Evolutionary conservation across 2,329 filamentous ascomycete species (phyloP), one percentile per base, ranked within the genome.

Genomic region (Hypoxylon sp.): DNA sequence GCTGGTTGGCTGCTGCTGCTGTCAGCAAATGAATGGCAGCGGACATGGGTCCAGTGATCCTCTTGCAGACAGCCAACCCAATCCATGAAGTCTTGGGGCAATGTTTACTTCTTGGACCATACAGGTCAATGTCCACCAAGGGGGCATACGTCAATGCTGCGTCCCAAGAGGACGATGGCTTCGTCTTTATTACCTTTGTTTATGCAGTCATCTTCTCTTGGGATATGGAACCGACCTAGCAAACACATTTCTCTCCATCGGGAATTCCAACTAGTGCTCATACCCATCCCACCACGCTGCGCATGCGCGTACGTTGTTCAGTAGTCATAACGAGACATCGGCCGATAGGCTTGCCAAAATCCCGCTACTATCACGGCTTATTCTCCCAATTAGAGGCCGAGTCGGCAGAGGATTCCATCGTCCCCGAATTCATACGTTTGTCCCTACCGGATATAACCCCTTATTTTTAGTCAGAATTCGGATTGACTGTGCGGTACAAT

Each of bases 141-240:
- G 55, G 51, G 53, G 46, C 65, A 44, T 70, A 65, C 69, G 66
- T 73, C 65, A 71, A 72, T 69, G 67, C 69, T 70, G 67, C 72
- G 65, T 72, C 60, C 42, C 54, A 52, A 55, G 44, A 62, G 55
- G 32, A 62, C 44, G 53, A 71, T 35, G 48, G 60, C 58, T 68
- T 70, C 65, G 73, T 68, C 69, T 66, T 66, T 37, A 67, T 62
- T 68, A 51, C 62, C 68, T 39, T 67, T 65, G 24, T 59, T 67
- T 24, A 72, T 73, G 72, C 72, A 72, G 65, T 70, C 60, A 69
- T 66, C 68, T 69, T 62, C 65, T 69, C 71, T 64, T 59, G 69
- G 69, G 54, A 62, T 64, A 71, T 56, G 42, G 63, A 69, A 55
- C 69, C 66, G 50, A 65, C 37, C 32, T 60, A 63, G 52, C 57